A percentile compares a stretch with the other conserved stretches of the same genome.
These are phyloP conservation scores for Phytophthora megakarya DNA, from an alignment of 352 stramenopile genomes.

Conservation along the genomic window DNA sequence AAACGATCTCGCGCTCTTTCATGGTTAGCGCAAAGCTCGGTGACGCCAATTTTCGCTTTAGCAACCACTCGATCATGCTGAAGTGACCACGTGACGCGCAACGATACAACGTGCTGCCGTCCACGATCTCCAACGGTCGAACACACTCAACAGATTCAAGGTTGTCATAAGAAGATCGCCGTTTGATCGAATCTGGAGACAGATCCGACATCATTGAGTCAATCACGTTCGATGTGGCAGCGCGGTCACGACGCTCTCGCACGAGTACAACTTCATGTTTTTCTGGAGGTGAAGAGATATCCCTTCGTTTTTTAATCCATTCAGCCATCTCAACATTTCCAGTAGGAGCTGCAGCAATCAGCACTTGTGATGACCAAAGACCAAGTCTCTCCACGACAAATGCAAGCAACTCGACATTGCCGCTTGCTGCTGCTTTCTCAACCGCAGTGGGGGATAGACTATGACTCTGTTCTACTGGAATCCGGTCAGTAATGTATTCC, in stretches of 20 bases:
- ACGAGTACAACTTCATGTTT: slow-evolving; percentile 2
- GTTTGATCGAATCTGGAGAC: slow-evolving; percentile 20
- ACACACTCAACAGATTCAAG: slow-evolving; percentile 10
- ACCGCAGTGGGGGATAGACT: slow-evolving; percentile 12
- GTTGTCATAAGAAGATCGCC: slow-evolving; percentile 28
- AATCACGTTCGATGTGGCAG: slow-evolving; percentile 27
- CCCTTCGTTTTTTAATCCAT: slow-evolving; percentile 33
- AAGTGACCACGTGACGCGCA: slow-evolving; percentile 27
- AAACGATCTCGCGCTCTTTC: slow-evolving; percentile 34
- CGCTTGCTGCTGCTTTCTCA: slow-evolving; percentile 41
- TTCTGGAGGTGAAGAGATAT: background rate
- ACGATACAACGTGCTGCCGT: slow-evolving; percentile 31
- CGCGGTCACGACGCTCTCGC: slow-evolving; percentile 23
- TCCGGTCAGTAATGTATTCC: slow-evolving; percentile 32
- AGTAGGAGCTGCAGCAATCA: slow-evolving; percentile 30
- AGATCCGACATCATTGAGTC: slow-evolving; percentile 6
- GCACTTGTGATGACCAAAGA: slow-evolving; percentile 38
- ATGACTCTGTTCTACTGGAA: slow-evolving; percentile 20
- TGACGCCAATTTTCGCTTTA: slow-evolving; percentile 18
- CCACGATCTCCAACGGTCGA: slow-evolving; percentile 29
- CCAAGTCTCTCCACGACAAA: slow-evolving; percentile 38
- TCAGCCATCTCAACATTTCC: slow-evolving; percentile 38
- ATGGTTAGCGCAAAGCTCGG: slow-evolving; percentile 28
- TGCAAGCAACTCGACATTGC: slow-evolving; percentile 27
- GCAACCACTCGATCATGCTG: slow-evolving; percentile 40